Evolutionary conservation across 2,329 filamentous ascomycete species (phyloP).

Genomic region (Pseudopyricularia javanii): DNA sequence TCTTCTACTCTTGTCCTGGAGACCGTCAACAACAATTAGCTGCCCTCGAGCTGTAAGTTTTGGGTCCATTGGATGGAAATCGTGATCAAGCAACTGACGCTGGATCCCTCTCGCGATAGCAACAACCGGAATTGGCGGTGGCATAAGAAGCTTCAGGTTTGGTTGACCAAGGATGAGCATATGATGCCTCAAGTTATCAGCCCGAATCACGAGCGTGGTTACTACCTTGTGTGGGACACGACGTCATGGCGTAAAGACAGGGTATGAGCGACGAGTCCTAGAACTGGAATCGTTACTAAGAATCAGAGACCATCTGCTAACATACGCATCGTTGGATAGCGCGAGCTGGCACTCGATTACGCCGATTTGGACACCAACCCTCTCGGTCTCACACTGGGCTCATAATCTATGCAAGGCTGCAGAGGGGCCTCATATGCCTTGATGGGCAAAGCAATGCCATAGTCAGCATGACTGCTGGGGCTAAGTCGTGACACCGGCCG

Average conservation of each 20-base stretch:
- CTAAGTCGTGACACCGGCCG: not conserved
- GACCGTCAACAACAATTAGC: constrained; percentile 53
- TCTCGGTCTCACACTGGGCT: not conserved
- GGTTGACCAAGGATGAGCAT: constrained; percentile 56
- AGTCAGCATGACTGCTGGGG: not conserved
- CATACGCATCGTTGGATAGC: constrained; percentile 20
- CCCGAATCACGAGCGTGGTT: constrained; percentile 48
- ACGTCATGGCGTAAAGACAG: constrained; percentile 50
- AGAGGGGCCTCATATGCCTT: not conserved
- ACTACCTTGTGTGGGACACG: constrained; percentile 55
- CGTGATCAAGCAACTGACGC: not conserved
- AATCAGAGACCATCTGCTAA: too few species aligned
- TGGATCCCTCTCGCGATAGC: constrained; percentile 20
- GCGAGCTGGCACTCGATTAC: constrained; percentile 49
- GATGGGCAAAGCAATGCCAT: not conserved
- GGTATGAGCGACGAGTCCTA: constrained; percentile 26
- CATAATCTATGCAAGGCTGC: not conserved
- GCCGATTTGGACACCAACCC: constrained; percentile 43
- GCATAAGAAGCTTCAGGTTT: constrained; percentile 54
- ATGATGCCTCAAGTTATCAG: constrained; percentile 50
- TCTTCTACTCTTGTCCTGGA: constrained; percentile 54
- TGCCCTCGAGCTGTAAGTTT: constrained; percentile 46
- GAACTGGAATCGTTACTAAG: too few species aligned
- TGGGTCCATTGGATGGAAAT: not conserved
- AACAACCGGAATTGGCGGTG: constrained; percentile 55